These are phyloP conservation scores for Suillus ampliporus DNA, from an alignment of 768 basidiomycete genomes.

Conservation along the genomic window DNA sequence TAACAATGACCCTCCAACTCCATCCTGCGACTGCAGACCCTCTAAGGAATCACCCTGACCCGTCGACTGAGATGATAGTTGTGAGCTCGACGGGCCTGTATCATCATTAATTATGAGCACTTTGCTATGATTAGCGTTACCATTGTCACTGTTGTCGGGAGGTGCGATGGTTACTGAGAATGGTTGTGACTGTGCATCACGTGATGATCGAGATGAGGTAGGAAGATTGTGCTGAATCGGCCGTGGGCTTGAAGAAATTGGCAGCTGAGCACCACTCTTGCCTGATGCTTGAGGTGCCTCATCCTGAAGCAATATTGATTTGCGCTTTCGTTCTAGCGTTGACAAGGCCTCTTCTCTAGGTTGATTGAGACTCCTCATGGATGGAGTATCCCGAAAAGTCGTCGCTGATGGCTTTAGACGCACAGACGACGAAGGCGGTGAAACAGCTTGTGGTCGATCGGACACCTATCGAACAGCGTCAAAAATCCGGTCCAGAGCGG, in stretches of 20 bases:
- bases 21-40: slow-evolving; percentile 15
- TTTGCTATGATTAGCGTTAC: slow-evolving; percentile 13
- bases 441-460: slow-evolving; percentile 11
- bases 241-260: slow-evolving; percentile 22
- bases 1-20: slow-evolving; percentile 21
- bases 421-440: slow-evolving; percentile 20
- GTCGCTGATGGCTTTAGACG: slow-evolving; percentile 28
- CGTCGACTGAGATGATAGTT: slow-evolving; percentile 7
- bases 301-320: slow-evolving; percentile 22
- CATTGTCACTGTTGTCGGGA: slow-evolving; percentile 30
- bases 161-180: slow-evolving; percentile 52
- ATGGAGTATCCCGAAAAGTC: slow-evolving; percentile 32
- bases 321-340: slow-evolving; percentile 13
- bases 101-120: slow-evolving; percentile 13
- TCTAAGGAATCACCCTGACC: slow-evolving; percentile 4
- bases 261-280: not conserved
- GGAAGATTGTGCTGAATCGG: slow-evolving; percentile 18
- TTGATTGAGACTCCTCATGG: slow-evolving; percentile 24
- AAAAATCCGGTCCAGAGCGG: not conserved
- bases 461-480: slow-evolving; percentile 17
- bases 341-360: slow-evolving; percentile 17
- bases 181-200: slow-evolving; percentile 38
- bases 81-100: not conserved
- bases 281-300: slow-evolving; percentile 1
- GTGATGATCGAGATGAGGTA: slow-evolving; percentile 23